A percentile compares a stretch with the other conserved stretches of the same genome.
These are phyloP conservation scores for Pulveroboletus sp. DNA, from an alignment of 768 basidiomycete species.

Conservation along the genomic window DNA sequence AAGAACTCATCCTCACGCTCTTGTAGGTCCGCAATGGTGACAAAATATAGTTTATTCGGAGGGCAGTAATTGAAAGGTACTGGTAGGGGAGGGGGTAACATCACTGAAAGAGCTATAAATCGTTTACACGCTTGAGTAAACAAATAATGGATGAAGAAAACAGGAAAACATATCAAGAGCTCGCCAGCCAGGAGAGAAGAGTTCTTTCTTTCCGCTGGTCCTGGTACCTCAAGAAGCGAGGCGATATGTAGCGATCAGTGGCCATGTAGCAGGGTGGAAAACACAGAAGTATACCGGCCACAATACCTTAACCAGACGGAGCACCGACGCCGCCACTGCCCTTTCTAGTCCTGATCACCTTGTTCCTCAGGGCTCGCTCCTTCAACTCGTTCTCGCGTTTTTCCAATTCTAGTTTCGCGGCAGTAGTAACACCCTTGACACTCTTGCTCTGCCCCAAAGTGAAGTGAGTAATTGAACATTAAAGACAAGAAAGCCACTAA, in stretches of 20 bases:
- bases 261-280: slow-evolving; percentile 11
- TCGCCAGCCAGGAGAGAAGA: slow-evolving; percentile 21
- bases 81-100: slow-evolving; percentile 6
- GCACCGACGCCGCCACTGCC: slow-evolving; percentile 26
- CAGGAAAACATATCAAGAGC: slow-evolving; percentile 15
- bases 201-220: slow-evolving; percentile 17
- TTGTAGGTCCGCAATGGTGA: slow-evolving; percentile 1
- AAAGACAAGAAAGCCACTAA: slow-evolving; percentile 11
- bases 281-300: slow-evolving; percentile 18
- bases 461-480: slow-evolving; percentile 5
- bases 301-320: slow-evolving; percentile 19
- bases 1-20: not conserved
- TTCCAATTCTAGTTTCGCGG: slow-evolving; percentile 47
- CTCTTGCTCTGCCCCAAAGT: slow-evolving; percentile 19
- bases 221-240: slow-evolving; percentile 22
- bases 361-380: slow-evolving; percentile 77
- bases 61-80: slow-evolving; percentile 18
- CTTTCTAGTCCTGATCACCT: slow-evolving; percentile 72
- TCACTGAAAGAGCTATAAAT: slow-evolving; percentile 19
- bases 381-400: slow-evolving; percentile 75
- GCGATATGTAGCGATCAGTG: slow-evolving; percentile 21
- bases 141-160: not conserved
- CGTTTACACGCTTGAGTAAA: slow-evolving; percentile 21
- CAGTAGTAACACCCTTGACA: slow-evolving; percentile 1
- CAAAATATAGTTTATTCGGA: slow-evolving; percentile 18